Evolutionary conservation across 805 yeast species (phyloP).

Genomic region (Saccharomycopsis babjevae): DNA sequence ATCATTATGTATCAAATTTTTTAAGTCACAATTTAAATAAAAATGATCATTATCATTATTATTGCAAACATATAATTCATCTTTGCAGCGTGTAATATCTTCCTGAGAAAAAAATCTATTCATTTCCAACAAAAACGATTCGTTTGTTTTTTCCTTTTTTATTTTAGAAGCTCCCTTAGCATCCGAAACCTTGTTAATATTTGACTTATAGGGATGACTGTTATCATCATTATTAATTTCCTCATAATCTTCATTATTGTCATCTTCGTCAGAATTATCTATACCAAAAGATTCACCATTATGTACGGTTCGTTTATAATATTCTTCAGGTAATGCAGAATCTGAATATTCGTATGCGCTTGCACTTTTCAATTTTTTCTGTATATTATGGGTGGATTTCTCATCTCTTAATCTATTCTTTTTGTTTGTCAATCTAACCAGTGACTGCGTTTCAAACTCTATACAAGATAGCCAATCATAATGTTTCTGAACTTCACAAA

Average conservation of each 20-base stretch:
- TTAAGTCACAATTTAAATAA: neutral
- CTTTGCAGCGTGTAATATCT: neutral
- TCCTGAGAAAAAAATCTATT: neutral
- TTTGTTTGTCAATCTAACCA: neutral
- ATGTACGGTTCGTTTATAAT: neutral
- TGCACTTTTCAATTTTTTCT: neutral
- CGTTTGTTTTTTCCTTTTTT: neutral
- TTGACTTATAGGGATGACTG: neutral
- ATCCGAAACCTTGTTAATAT: too few species aligned
- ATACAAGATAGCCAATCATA: conserved; percentile 12
- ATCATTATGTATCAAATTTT: neutral
- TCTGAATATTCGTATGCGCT: neutral
- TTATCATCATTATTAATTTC: neutral
- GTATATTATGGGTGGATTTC: neutral
- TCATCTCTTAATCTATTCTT: neutral
- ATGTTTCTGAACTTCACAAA: conserved; percentile 12
- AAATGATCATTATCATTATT: neutral
- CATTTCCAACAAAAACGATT: neutral
- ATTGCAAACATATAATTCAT: neutral
- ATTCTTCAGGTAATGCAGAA: neutral
- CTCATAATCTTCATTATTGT: neutral
- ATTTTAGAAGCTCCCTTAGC: neutral
- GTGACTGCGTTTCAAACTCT: neutral
- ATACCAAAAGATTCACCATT: neutral
- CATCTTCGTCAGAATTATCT: neutral